phyloP scores from a whole-genome alignment of 495 filamentous ascomycete species.

The Aspergillus cavernicola region DNA sequence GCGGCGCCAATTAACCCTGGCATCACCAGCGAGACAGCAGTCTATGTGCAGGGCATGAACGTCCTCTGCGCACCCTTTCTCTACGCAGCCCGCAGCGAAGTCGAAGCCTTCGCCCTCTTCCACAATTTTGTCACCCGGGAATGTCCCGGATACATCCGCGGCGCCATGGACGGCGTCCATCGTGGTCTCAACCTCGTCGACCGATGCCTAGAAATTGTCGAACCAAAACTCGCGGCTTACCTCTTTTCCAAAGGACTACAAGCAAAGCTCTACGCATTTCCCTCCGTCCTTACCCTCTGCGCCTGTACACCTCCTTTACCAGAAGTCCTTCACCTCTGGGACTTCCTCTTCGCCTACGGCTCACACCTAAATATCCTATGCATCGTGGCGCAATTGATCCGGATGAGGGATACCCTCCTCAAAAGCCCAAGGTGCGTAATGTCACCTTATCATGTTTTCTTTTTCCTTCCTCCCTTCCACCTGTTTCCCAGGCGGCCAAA shows the following conservation, averaged over 20 bases:
- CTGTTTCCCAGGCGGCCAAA: background rate
- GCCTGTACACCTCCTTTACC: conserved; percentile 96
- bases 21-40: conserved; percentile 58
- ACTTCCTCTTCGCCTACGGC: conserved; percentile 95
- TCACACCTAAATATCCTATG: conserved; percentile 92
- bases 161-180: conserved; percentile 97
- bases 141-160: conserved; percentile 89
- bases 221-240: conserved; percentile 79
- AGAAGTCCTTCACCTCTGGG: conserved; percentile 94
- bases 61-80: conserved; percentile 97
- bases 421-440: conserved; percentile 70
- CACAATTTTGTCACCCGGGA: conserved; percentile 83
- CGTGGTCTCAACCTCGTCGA: conserved; percentile 88
- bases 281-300: conserved; percentile 89
- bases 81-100: conserved; percentile 91
- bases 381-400: conserved; percentile 91
- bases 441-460: background rate
- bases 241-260: conserved; percentile 80
- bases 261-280: conserved; percentile 96
- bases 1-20: conserved; percentile 6
- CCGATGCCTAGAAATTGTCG: conserved; percentile 81
- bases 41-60: conserved; percentile 99
- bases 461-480: background rate
- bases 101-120: conserved; percentile 90
- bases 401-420: conserved; percentile 80